Conservation (phyloP, 352 stramenopile species). For the Phytophthora boehmeriae region DNA sequence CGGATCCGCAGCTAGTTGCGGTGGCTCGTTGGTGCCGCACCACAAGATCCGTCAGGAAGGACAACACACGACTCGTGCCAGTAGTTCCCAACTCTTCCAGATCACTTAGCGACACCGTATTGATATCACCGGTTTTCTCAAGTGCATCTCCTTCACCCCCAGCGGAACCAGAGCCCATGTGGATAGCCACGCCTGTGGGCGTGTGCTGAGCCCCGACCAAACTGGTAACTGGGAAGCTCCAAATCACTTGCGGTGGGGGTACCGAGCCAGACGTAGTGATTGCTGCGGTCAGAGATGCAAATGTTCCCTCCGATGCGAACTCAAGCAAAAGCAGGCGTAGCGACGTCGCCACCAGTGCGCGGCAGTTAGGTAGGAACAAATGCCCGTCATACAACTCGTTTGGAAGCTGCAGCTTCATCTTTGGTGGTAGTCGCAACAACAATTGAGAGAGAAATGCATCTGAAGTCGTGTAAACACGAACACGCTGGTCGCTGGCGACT, state of each 20-base stretch:
- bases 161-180: conserved; percentile 18
- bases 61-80: conserved; percentile 23
- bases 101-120: conserved; percentile 22
- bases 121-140: conserved; percentile 26
- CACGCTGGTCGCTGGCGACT: conserved; percentile 70
- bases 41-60: conserved; percentile 31
- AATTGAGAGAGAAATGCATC: conserved; percentile 75
- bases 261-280: conserved; percentile 41
- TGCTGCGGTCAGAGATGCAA: conserved; percentile 34
- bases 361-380: conserved; percentile 65
- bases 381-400: conserved; percentile 85
- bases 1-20: conserved; percentile 23
- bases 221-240: conserved; percentile 33
- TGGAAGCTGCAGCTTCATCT: conserved; percentile 48
- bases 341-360: conserved; percentile 76
- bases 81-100: conserved; percentile 30
- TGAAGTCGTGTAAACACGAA: conserved; percentile 79
- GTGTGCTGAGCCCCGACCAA: conserved; percentile 30
- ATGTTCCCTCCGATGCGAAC: conserved; percentile 34
- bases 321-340: conserved; percentile 65
- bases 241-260: conserved; percentile 32
- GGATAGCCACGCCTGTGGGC: conserved; percentile 23
- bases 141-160: conserved; percentile 17
- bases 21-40: conserved; percentile 34
- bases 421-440: conserved; percentile 58